A percentile compares a stretch with the other conserved stretches of the same genome.
Conservation (phyloP, 2,329 filamentous ascomycete genomes). For the Cladosporium sp. region DNA sequence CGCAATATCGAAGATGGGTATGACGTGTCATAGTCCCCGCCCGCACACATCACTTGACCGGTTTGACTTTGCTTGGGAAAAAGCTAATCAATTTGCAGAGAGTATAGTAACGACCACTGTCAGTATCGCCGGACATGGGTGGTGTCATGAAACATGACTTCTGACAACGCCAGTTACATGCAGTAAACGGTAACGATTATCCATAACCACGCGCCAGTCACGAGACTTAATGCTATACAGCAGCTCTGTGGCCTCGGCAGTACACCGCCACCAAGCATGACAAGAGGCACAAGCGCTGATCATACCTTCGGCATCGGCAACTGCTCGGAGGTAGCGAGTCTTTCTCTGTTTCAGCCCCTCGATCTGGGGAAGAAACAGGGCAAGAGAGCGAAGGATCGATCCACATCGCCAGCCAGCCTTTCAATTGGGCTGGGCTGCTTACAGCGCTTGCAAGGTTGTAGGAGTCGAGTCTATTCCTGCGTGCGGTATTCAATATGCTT, state of each 20-base stretch:
- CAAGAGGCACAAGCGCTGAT: constrained; percentile 8
- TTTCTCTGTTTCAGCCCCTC: constrained; percentile 8
- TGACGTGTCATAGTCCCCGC: constrained; percentile 9
- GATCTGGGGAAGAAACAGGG: constrained; percentile 4
- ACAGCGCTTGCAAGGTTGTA: neutral
- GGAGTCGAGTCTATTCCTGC: neutral
- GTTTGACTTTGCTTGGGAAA: neutral
- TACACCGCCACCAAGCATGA: constrained; percentile 9
- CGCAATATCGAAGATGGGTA: constrained; percentile 7
- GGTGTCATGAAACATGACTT: neutral
- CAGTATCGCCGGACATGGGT: neutral
- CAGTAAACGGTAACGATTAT: neutral
- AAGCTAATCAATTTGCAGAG: neutral
- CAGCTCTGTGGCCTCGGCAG: neutral
- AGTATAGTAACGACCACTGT: neutral
- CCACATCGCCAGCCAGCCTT: neutral
- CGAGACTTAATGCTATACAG: neutral
- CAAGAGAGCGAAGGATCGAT: neutral
- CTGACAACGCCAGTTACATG: neutral
- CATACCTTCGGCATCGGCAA: constrained; percentile 17
- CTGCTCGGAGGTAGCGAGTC: neutral
- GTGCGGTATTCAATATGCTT: neutral
- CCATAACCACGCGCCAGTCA: neutral
- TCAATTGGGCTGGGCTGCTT: neutral
- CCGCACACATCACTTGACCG: neutral